These are phyloP conservation scores for Torulaspora gathmanii DNA, from an alignment of 805 yeast genomes.

Conservation along the genomic window DNA sequence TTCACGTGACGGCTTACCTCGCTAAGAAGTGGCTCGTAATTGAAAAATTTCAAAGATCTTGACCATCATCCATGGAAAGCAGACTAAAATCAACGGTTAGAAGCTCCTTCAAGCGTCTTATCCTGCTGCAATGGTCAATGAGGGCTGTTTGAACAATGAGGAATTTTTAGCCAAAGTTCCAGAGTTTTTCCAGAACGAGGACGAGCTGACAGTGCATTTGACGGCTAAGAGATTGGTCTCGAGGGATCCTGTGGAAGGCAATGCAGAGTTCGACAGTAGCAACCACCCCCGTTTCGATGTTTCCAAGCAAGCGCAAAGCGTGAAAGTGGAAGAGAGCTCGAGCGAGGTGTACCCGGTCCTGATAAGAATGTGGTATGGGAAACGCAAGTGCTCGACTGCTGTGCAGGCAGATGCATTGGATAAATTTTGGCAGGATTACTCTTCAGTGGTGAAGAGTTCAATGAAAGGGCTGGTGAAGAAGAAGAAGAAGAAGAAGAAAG, in stretches of 20 bases:
- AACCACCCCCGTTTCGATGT: constrained; percentile 35
- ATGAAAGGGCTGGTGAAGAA: constrained; percentile 75
- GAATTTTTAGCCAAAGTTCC: constrained; percentile 26
- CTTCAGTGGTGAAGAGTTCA: constrained; percentile 63
- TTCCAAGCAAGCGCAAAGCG: constrained; percentile 23
- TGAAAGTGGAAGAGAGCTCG: constrained; percentile 13
- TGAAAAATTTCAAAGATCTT: constrained; percentile 2
- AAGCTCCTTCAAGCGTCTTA: not conserved
- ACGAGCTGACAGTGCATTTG: constrained; percentile 27
- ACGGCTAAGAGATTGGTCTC: constrained; percentile 30
- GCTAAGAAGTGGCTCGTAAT: not conserved
- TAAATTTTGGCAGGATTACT: constrained; percentile 71
- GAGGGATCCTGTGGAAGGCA: constrained; percentile 34
- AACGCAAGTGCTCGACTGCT: constrained; percentile 65
- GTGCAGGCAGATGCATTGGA: constrained; percentile 60
- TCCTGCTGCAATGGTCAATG: constrained; percentile 8
- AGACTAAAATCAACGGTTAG: not conserved
- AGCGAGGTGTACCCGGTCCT: constrained; percentile 52
- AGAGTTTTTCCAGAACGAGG: constrained; percentile 23
- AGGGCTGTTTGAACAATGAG: constrained; percentile 11
- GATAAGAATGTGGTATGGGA: constrained; percentile 50
- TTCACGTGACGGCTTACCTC: not conserved
- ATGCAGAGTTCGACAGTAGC: constrained; percentile 48
- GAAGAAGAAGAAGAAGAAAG: constrained; percentile 75
- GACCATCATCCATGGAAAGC: not conserved